phyloP scores from a whole-genome alignment of 306 rosid species.

The Quillaja saponaria region DNA sequence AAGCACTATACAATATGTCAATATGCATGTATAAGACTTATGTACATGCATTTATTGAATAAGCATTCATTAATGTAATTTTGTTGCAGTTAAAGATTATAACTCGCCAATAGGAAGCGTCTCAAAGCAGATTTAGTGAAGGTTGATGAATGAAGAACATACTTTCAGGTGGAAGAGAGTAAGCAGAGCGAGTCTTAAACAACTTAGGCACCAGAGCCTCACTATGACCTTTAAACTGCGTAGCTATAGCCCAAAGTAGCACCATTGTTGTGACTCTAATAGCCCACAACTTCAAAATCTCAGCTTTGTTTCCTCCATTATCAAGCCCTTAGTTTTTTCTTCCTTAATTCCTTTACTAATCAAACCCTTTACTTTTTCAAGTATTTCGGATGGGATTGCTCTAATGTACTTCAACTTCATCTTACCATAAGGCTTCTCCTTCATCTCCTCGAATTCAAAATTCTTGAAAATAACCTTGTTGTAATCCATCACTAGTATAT shows the following conservation, averaged over 20 bases:
- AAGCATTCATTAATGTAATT: too few species aligned
- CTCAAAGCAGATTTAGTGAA: too few species aligned
- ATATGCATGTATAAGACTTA: slow-evolving; percentile 2
- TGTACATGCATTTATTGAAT: too few species aligned
- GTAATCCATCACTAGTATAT: slow-evolving; percentile 22
- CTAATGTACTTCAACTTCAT: slow-evolving; percentile 14
- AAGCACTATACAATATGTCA: slow-evolving; percentile 6
- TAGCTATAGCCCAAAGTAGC: slow-evolving; percentile 47
- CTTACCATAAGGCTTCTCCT: slow-evolving; percentile 30
- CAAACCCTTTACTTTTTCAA: slow-evolving; percentile 30
- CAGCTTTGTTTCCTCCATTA: slow-evolving; percentile 37
- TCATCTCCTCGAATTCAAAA: slow-evolving; percentile 11
- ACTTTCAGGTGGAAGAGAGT: slow-evolving; percentile 41
- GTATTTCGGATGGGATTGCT: slow-evolving; percentile 27
- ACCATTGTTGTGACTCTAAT: slow-evolving; percentile 35
- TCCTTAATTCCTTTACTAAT: slow-evolving; percentile 30
- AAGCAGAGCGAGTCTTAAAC: slow-evolving; percentile 26
- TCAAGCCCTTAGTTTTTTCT: slow-evolving; percentile 42
- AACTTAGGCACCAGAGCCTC: slow-evolving; percentile 31
- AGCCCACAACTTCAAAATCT: slow-evolving; percentile 47
- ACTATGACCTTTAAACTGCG: slow-evolving; percentile 42
- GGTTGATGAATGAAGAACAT: background rate
- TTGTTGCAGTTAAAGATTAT: too few species aligned
- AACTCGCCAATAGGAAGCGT: too few species aligned
- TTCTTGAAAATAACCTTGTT: slow-evolving; percentile 27